Evolutionary conservation across 768 basidiomycete species (phyloP), one percentile per base, ranked within the genome.

Genomic region (Lactarius pseudohatsudake): DNA sequence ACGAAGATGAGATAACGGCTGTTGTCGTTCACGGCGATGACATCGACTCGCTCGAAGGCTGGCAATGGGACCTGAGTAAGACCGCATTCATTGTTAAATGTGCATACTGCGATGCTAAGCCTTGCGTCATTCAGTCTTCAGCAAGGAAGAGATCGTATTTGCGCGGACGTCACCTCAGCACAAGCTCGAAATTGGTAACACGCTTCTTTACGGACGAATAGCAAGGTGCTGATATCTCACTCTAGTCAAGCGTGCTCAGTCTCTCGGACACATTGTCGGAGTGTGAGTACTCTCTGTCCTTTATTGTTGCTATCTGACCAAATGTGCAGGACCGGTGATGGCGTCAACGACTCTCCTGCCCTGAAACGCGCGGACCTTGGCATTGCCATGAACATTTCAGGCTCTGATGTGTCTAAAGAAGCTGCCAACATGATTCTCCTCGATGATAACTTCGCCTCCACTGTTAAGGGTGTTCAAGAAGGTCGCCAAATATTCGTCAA

Each of bases 41-140:
- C 47, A 88, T 89, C 64, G 88, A 89, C 71, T 74, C 75, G 8
- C 74, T 89, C 18, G 85, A 88, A 72, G 86, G 85, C 5, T 89
- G 86, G 85, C 86, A 89, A 74, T 89, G 87, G 87, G 87, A 89
- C 76, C 83, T 86, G 72, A 89, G 86, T 87, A 70, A 9, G 84
- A 28, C 15, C n/a, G 54, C n/a, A 6, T 76, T 13, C 28, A 4
- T 59, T 55, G 53, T 57, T 57, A 61, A 20, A 40, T 28, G 54
- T 43, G 57, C 63, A 30, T 4, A 34, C n/a, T 36, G 15, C 26
- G 34, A 13, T 56, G 47, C 30, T 41, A 61, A 66, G 55, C 36
- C 10, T n/a, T 28, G 38, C 61, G 0, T n/a, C 55, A 22, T 28
- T 3, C 61, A 89, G 87, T 89, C 67, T 87, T 89, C 74, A 77